Percentiles rank a stretch among this genome's conserved stretches.
phyloP scores from a whole-genome alignment of 345 rosid species.

The Boechera retrofracta region DNA sequence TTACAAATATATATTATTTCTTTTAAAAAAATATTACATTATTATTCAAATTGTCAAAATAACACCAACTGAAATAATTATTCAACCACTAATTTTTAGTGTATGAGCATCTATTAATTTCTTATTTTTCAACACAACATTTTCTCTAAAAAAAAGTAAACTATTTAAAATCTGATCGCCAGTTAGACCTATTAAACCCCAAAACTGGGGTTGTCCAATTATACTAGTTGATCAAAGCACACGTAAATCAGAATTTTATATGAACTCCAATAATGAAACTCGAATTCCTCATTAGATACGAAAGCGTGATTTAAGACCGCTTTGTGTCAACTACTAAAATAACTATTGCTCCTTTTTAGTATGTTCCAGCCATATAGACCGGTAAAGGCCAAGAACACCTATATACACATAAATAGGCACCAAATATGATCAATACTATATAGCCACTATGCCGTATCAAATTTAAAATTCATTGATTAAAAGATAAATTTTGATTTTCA shows the following conservation, averaged over 20 bases:
- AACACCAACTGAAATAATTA: too few species aligned
- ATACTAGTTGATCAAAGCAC: background rate
- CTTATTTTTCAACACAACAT: too few species aligned
- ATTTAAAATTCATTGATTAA: background rate
- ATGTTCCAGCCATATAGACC: conserved; percentile 17
- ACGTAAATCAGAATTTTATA: background rate
- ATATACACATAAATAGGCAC: conserved; percentile 7
- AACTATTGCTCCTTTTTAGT: conserved; percentile 1
- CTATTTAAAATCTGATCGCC: background rate
- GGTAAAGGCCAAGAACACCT: conserved; percentile 15
- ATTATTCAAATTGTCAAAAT: too few species aligned
- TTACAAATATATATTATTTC: too few species aligned
- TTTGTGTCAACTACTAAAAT: conserved; percentile 41
- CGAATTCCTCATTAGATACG: conserved; percentile 18
- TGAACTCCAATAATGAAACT: conserved; percentile 13
- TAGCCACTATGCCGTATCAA: conserved; percentile 40
- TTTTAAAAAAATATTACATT: too few species aligned
- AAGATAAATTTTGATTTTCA: conserved; percentile 25
- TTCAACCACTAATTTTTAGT: too few species aligned
- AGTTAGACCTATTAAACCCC: background rate
- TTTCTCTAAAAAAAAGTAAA: too few species aligned
- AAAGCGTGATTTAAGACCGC: conserved; percentile 27
- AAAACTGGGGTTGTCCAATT: background rate
- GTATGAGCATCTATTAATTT: too few species aligned
- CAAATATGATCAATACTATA: conserved; percentile 13